These are phyloP conservation scores for Aspergillus sparsus DNA, from an alignment of 495 filamentous ascomycete genomes.

Conservation along the genomic window DNA sequence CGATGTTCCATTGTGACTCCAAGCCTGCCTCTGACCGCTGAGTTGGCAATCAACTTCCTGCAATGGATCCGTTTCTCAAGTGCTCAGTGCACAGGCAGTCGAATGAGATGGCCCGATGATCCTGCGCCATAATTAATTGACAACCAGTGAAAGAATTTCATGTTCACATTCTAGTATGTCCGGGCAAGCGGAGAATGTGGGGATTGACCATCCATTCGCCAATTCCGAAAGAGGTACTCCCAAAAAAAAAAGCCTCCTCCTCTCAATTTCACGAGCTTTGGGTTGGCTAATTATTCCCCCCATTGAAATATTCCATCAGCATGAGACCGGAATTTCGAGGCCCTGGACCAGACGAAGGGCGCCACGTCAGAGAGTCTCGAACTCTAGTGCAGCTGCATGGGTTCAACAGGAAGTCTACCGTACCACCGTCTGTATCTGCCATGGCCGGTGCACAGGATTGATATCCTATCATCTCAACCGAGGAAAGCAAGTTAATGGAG, in stretches of 20 bases:
- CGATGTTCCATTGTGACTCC: slow-evolving; percentile 30
- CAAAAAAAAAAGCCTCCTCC: slow-evolving; percentile 12
- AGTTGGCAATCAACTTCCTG: slow-evolving; percentile 42
- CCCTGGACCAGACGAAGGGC: slow-evolving; percentile 40
- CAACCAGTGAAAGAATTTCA: slow-evolving; percentile 8
- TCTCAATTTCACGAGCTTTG: slow-evolving; percentile 15
- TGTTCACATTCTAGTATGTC: slow-evolving; percentile 19
- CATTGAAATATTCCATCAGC: slow-evolving; percentile 33
- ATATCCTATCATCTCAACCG: slow-evolving; percentile 43
- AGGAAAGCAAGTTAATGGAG: slow-evolving; percentile 32
- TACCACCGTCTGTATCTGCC: slow-evolving; percentile 46
- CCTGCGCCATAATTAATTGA: slow-evolving; percentile 24
- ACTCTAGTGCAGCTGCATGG: slow-evolving; percentile 51
- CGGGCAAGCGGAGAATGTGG: slow-evolving; percentile 26
- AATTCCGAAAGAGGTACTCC: slow-evolving; percentile 15
- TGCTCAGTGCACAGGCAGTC: slow-evolving; percentile 23
- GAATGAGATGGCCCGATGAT: slow-evolving; percentile 33
- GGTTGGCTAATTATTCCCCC: slow-evolving; percentile 28
- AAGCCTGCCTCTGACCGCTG: slow-evolving; percentile 32
- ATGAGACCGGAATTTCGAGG: slow-evolving; percentile 31
- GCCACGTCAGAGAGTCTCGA: slow-evolving; percentile 53
- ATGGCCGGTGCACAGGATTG: slow-evolving; percentile 37
- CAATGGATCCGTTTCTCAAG: slow-evolving; percentile 33
- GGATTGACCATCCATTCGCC: slow-evolving; percentile 20
- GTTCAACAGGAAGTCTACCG: slow-evolving; percentile 44